Evolutionary conservation across 352 stramenopile species (phyloP).

Genomic region (Phytopythium litorale): DNA sequence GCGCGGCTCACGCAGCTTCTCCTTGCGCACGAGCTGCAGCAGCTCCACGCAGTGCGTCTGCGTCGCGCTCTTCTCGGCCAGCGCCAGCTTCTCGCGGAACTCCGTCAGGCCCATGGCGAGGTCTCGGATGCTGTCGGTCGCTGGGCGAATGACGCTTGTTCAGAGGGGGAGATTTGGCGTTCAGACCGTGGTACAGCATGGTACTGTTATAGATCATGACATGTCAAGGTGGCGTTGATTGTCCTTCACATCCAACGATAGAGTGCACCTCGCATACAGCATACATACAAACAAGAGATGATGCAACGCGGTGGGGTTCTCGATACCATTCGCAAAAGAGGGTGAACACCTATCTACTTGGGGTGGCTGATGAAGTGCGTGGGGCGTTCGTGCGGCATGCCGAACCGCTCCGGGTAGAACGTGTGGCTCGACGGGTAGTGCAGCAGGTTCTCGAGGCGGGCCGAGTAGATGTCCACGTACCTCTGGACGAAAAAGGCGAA

Average conservation of each 20-base stretch:
- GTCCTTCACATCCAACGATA: not conserved
- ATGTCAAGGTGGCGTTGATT: no score
- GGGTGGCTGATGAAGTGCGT: not conserved
- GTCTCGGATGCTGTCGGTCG: not conserved
- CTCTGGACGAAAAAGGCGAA: conserved; percentile 86
- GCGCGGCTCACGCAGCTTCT: conserved; percentile 47
- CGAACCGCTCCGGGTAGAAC: conserved; percentile 78
- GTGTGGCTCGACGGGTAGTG: conserved; percentile 80
- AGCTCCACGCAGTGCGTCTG: conserved; percentile 35
- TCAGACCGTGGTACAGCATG: not conserved
- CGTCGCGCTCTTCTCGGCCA: conserved; percentile 26
- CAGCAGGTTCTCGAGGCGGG: conserved; percentile 77
- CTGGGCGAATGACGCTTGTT: conserved; percentile 1
- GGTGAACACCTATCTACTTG: conserved; percentile 1
- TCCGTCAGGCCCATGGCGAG: conserved; percentile 29
- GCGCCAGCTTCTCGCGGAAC: conserved; percentile 40
- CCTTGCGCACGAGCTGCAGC: conserved; percentile 49
- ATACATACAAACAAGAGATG: not conserved
- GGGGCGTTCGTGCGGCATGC: conserved; percentile 50
- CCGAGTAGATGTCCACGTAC: conserved; percentile 89
- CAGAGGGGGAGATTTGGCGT: not conserved
- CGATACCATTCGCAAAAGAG: not conserved
- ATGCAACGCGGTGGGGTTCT: not conserved
- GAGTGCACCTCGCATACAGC: not conserved
- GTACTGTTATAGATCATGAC: not conserved